A percentile compares a stretch with the other conserved stretches of the same genome.
phyloP scores from a whole-genome alignment of 1,284 basidiomycete genomes.

The Rhodotorula sp. region DNA sequence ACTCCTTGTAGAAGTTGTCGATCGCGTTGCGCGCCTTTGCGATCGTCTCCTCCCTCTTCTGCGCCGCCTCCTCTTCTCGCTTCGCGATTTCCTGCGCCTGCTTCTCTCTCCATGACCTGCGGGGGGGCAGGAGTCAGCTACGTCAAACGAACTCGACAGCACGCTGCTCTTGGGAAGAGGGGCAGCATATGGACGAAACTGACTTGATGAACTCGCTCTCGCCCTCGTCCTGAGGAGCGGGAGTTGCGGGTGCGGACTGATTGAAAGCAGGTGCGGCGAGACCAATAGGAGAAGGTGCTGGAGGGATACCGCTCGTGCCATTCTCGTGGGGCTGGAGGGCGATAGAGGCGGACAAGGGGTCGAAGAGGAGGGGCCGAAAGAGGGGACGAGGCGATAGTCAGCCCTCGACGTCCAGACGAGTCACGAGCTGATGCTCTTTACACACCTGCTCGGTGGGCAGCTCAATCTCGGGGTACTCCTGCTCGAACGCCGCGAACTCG shows the following conservation, averaged over 20 bases:
- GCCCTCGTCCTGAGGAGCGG: conserved; percentile 58
- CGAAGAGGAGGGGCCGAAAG: background rate
- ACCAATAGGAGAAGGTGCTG: conserved; percentile 49
- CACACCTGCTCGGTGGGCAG: conserved; percentile 50
- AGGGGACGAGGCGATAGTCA: background rate
- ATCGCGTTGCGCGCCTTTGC: conserved; percentile 86
- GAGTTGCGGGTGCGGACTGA: conserved; percentile 56
- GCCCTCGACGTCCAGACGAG: too few relatives aligned
- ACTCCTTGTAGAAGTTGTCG: conserved; percentile 94
- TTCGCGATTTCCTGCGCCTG: conserved; percentile 81
- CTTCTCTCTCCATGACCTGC: conserved; percentile 80
- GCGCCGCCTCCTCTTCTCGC: conserved; percentile 74
- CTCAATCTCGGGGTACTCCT: conserved; percentile 80
- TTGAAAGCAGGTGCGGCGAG: conserved; percentile 54
- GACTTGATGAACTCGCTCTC: conserved; percentile 86
- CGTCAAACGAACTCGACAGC: background rate
- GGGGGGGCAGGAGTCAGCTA: background rate
- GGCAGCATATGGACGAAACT: conserved; percentile 40
- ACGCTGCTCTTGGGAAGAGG: background rate
- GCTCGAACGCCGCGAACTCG: conserved; percentile 86
- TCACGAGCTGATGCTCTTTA: background rate
- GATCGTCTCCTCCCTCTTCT: conserved; percentile 79
- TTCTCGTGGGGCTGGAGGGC: conserved; percentile 45
- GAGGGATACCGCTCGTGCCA: conserved; percentile 50
- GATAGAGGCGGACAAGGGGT: conserved; percentile 16